Conservation (phyloP, 2,329 filamentous ascomycete genomes). For the Ophiocordyceps camponoti-floridani region DNA sequence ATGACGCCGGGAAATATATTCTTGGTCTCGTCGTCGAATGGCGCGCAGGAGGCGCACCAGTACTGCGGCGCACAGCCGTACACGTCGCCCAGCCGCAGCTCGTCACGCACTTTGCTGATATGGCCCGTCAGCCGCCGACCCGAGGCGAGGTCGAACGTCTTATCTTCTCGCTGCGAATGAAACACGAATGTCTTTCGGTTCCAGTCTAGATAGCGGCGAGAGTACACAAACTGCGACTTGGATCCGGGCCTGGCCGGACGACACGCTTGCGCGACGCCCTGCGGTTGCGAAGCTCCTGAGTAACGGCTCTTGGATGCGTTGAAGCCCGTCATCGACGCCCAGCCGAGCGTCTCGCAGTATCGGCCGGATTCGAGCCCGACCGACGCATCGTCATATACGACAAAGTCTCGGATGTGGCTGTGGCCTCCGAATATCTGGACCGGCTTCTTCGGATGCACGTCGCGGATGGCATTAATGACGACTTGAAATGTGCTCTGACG, state of each 20-base stretch:
- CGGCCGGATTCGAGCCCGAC: conserved; percentile 44
- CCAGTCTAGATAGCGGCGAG: conserved; percentile 49
- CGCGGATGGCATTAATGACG: conserved; percentile 40
- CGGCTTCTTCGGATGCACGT: conserved; percentile 34
- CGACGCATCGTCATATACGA: conserved; percentile 41
- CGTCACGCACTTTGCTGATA: conserved; percentile 30
- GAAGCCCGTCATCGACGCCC: conserved; percentile 46
- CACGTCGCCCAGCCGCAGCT: conserved; percentile 34
- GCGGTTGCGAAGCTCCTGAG: conserved; percentile 9
- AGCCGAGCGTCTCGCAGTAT: conserved; percentile 53
- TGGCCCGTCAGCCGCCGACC: conserved; percentile 27
- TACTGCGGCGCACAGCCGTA: conserved; percentile 43
- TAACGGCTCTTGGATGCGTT: conserved; percentile 15
- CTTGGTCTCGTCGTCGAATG: conserved; percentile 26
- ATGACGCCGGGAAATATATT: conserved; percentile 36
- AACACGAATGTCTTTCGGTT: conserved; percentile 48
- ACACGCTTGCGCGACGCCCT: conserved; percentile 18
- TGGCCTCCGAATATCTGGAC: conserved; percentile 50
- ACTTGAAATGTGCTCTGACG: conserved; percentile 22
- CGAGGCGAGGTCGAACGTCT: conserved; percentile 28
- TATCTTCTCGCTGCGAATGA: conserved; percentile 34
- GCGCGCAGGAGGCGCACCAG: conserved; percentile 38
- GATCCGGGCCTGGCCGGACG: conserved; percentile 20
- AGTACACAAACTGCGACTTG: conserved; percentile 25
- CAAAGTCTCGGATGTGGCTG: conserved; percentile 46